phyloP scores from a whole-genome alignment of 495 filamentous ascomycete genomes.

The Apodospora peruviana region DNA sequence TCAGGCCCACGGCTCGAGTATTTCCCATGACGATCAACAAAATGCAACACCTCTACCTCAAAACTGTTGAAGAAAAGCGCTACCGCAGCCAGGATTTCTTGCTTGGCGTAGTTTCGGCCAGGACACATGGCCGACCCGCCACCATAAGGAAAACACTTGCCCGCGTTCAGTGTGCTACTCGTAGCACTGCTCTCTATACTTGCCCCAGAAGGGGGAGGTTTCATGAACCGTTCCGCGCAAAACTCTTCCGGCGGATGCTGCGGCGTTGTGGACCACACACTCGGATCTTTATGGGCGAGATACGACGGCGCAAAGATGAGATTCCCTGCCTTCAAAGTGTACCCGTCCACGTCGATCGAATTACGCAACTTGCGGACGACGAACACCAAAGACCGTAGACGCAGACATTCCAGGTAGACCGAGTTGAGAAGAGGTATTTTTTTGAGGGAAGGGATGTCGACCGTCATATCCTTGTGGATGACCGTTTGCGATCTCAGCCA shows the following conservation, averaged over 20 bases:
- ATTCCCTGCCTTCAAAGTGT: neutral
- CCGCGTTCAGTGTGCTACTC: neutral
- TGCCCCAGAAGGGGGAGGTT: neutral
- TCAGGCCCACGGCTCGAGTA: neutral
- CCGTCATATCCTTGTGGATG: neutral
- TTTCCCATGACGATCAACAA: neutral
- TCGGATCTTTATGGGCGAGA: neutral
- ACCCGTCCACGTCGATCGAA: neutral
- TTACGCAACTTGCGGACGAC: neutral
- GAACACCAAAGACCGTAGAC: neutral
- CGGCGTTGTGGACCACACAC: neutral
- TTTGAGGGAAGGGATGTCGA: neutral
- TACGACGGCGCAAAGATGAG: neutral
- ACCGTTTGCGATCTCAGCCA: neutral
- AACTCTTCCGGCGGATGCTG: neutral
- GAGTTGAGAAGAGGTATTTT: conserved; percentile 1
- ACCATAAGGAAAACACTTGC: neutral
- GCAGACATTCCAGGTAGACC: neutral
- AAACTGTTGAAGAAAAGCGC: neutral
- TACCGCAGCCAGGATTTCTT: neutral
- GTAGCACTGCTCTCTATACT: neutral
- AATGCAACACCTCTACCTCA: neutral
- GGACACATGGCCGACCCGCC: neutral
- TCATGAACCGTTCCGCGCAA: neutral
- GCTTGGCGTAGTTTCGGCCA: neutral